Evolutionary conservation across 192 early-diverging fungal genomes (phyloP).

Genomic region (Rhizoclosmatium sp.): DNA sequence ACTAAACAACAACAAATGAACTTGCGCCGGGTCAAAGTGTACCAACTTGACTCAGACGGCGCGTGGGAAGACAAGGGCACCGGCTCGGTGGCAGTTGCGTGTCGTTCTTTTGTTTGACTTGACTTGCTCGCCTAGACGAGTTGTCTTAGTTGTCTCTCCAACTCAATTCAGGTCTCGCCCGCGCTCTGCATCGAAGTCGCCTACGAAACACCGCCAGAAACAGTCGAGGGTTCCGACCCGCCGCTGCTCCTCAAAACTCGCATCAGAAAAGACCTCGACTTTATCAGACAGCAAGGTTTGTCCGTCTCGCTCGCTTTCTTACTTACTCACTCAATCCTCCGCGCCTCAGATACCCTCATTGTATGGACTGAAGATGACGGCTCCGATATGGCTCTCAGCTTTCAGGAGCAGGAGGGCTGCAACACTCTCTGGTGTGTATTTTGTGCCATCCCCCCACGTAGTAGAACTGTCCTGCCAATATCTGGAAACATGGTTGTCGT

Average conservation of each 20-base stretch:
- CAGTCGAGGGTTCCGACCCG: slow-evolving; percentile 36
- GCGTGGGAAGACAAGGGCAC: slow-evolving; percentile 89
- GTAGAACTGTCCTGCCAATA: no score
- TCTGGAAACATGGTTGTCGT: no score
- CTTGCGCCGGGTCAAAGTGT: slow-evolving; percentile 80
- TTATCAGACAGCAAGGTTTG: slow-evolving; percentile 88
- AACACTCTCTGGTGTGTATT: slow-evolving; percentile 75
- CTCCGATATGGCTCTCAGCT: slow-evolving; percentile 89
- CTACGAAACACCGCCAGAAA: not conserved
- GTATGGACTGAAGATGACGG: slow-evolving; percentile 87
- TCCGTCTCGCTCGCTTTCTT: not conserved
- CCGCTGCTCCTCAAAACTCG: slow-evolving; percentile 71
- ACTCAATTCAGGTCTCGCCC: not conserved
- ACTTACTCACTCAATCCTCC: not conserved
- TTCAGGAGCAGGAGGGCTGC: slow-evolving; percentile 90
- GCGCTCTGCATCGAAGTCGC: slow-evolving; percentile 9
- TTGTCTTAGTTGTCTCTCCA: not conserved
- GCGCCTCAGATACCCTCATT: slow-evolving; percentile 73
- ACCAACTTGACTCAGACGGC: slow-evolving; percentile 72
- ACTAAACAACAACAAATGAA: not conserved
- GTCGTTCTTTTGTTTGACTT: not conserved
- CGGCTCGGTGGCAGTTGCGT: slow-evolving; percentile 51
- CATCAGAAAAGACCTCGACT: slow-evolving; percentile 76
- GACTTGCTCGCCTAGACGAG: not conserved
- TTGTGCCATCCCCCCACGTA: not conserved